These are phyloP conservation scores for Sophora flavescens DNA, from an alignment of 306 rosid genomes.

Conservation along the genomic window DNA sequence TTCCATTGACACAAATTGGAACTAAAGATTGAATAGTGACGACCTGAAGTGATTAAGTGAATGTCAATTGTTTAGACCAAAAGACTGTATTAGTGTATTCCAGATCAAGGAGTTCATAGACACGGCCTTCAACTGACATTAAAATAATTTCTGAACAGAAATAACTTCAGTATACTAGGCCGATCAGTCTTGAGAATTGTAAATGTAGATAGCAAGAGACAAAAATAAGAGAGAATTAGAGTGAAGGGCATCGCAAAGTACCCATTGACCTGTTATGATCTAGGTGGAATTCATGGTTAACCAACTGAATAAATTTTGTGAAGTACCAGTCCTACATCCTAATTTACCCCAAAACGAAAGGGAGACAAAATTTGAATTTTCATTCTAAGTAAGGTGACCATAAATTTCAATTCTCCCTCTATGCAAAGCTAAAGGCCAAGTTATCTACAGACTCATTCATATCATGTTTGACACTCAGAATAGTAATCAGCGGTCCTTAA, in stretches of 20 bases:
- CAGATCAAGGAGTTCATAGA: no score
- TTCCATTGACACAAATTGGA: no score
- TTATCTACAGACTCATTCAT: slow-evolving; percentile 20
- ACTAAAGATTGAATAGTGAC: no score
- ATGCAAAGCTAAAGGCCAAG: slow-evolving; percentile 27
- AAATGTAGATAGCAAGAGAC: not conserved
- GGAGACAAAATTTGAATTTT: slow-evolving; percentile 1
- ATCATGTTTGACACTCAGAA: not conserved
- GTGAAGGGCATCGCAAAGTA: not conserved
- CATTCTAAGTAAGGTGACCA: slow-evolving; percentile 24
- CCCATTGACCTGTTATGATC: not conserved
- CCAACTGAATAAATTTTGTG: not conserved
- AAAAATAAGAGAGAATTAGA: not conserved
- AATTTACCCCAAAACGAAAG: slow-evolving; percentile 10
- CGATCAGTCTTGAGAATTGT: not conserved
- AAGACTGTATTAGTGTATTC: no score
- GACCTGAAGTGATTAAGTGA: no score
- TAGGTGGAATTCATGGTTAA: not conserved
- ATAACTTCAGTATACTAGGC: no score
- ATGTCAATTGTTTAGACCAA: no score
- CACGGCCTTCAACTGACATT: no score
- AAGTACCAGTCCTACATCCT: slow-evolving; percentile 7
- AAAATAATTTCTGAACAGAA: no score
- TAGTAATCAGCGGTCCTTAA: slow-evolving; percentile 2
- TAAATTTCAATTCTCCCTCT: slow-evolving; percentile 22